phyloP scores from a whole-genome alignment of 345 rosid species.

The Euphorbia peplus region DNA sequence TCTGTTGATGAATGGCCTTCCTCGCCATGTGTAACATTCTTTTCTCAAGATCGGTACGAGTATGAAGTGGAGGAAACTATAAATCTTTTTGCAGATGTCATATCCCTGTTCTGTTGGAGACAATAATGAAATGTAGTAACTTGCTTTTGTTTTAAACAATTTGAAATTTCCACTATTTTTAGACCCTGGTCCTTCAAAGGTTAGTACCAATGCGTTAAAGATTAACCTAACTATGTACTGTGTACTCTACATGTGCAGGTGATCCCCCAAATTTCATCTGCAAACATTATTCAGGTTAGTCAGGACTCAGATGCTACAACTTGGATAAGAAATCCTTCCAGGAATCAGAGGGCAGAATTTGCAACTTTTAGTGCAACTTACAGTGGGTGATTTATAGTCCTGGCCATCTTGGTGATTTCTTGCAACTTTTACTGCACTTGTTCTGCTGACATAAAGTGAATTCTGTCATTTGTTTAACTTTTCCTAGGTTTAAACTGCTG shows the following conservation, averaged over 20 bases:
- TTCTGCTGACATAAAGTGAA: no score
- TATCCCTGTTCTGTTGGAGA: conserved; percentile 74
- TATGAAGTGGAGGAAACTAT: conserved; percentile 44
- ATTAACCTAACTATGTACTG: conserved; percentile 18
- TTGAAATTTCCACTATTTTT: background rate
- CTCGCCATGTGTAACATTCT: conserved; percentile 72
- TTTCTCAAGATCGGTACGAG: conserved; percentile 41
- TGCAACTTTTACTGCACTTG: no score
- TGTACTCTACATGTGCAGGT: conserved; percentile 42
- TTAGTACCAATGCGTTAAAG: background rate
- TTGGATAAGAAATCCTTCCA: conserved; percentile 62
- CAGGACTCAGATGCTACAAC: conserved; percentile 62
- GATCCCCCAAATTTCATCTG: conserved; percentile 71
- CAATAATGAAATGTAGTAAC: conserved; percentile 75
- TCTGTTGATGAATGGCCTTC: conserved; percentile 34
- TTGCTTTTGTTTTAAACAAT: background rate
- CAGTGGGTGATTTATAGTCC: no score
- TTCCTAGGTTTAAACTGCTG: no score
- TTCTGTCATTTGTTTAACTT: no score
- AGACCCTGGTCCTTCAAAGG: background rate
- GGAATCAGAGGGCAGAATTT: conserved; percentile 56
- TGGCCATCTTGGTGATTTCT: no score
- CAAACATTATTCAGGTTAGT: conserved; percentile 70
- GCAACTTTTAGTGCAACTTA: no score
- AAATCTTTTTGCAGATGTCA: conserved; percentile 51